phyloP scores from a whole-genome alignment of 2,329 filamentous ascomycete species.

The Alternaria incomplexa region DNA sequence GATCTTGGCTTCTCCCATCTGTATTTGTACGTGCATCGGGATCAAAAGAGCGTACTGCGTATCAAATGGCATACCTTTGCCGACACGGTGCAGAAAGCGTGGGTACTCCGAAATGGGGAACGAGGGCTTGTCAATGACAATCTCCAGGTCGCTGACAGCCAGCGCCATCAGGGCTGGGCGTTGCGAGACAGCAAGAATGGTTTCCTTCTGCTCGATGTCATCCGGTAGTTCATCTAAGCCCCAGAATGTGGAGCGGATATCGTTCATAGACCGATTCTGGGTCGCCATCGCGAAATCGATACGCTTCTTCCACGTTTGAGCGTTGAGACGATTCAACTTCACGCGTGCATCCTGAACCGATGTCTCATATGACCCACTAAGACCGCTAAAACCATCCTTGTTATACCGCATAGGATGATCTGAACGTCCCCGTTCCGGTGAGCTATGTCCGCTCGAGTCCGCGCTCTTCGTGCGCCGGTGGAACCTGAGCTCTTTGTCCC shows the following conservation, averaged over 20 bases:
- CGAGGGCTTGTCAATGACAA: constrained; percentile 88
- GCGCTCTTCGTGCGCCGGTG: constrained; percentile 51
- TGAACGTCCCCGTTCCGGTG: constrained; percentile 32
- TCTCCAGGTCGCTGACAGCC: constrained; percentile 81
- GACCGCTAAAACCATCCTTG: constrained; percentile 73
- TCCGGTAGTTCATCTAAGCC: constrained; percentile 81
- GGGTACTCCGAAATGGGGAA: constrained; percentile 84
- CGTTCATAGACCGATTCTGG: constrained; percentile 76
- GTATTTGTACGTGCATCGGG: constrained; percentile 86
- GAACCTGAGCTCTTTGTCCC: constrained; percentile 39
- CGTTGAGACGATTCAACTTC: constrained; percentile 78
- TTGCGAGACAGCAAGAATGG: constrained; percentile 82
- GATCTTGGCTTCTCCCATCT: constrained; percentile 88
- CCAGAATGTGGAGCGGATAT: constrained; percentile 80
- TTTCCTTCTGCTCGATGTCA: constrained; percentile 81
- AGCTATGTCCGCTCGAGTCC: constrained; percentile 32
- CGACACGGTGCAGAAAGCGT: constrained; percentile 82
- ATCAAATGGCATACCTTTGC: constrained; percentile 94
- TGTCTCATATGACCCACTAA: constrained; percentile 75
- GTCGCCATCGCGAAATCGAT: constrained; percentile 78
- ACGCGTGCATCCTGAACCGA: constrained; percentile 77
- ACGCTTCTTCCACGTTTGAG: constrained; percentile 88
- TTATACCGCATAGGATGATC: constrained; percentile 72
- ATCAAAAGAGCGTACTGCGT: constrained; percentile 90
- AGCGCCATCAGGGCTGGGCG: constrained; percentile 83